Evolutionary conservation across 2,329 filamentous ascomycete genomes (phyloP), one percentile per base, ranked within the genome.

Genomic region (Claviceps sp.): DNA sequence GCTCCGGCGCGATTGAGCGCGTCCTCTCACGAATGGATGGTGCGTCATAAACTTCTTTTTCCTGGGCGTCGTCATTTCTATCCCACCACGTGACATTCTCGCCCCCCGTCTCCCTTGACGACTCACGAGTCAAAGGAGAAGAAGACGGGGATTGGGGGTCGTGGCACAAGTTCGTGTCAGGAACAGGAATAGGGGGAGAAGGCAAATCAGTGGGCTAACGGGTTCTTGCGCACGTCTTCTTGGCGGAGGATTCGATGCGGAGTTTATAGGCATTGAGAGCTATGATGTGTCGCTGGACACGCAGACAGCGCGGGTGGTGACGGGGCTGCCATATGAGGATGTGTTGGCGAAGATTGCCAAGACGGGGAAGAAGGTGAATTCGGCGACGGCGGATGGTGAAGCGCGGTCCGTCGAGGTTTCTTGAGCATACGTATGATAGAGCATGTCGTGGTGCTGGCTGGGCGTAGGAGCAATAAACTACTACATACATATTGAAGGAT

Each of bases 11-110:
- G 59, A 78, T 98, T 45, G 87, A 95, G 71, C 81, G 89, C 50
- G 89, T 96, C 46, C 81, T 98, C 58, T 91, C 87, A 75, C 95
- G 89, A 74, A 82, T 95, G 2, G 85, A 94, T 19, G 89, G 90
- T 95, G 66, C 58, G 80, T 70, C 4, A 1, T 44, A 30, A 38
- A 40, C 30, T 40, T 37, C 22, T 43, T 13, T 52, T 49, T 16
- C 26, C n/a, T 37, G 4, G n/a, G 4, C 37, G 30, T 34, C 30
- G 30, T 34, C 30, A 2, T 34, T 4, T 4, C 10, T 34, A 10
- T 34, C 30, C 30, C 30, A 11, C 10, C 30, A 34, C 30, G 30
- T 11, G 10, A 34, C 3, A 34, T 11, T 2, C 30, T 30, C 4
- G n/a, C 3, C 30, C 30, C 7, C 30, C 30, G 10, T 34, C 30